A percentile compares a stretch with the other conserved stretches of the same genome.
These are phyloP conservation scores for Hygrocybe coccinea DNA, from an alignment of 768 basidiomycete genomes.

Conservation along the genomic window DNA sequence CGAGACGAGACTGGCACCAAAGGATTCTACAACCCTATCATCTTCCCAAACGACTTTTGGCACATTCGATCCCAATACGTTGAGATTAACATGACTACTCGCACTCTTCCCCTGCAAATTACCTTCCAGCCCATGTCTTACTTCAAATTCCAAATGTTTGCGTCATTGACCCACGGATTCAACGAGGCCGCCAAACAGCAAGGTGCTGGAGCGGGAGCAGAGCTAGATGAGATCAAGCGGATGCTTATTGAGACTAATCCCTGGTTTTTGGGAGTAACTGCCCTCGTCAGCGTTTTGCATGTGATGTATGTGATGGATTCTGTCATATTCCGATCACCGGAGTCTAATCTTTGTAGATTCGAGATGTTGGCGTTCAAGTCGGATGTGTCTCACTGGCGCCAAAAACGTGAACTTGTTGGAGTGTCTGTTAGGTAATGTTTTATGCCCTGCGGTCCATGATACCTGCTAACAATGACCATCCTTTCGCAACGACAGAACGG, in stretches of 20 bases:
- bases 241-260: slow-evolving; percentile 89
- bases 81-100: slow-evolving; percentile 82
- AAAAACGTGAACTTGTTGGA: slow-evolving; percentile 91
- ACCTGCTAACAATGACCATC: slow-evolving; percentile 1
- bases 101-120: slow-evolving; percentile 72
- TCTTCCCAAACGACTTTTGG: slow-evolving; percentile 97
- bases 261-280: slow-evolving; percentile 82
- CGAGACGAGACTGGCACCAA: slow-evolving; percentile 62
- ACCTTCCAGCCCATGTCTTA: slow-evolving; percentile 81
- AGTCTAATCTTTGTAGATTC: slow-evolving; percentile 47
- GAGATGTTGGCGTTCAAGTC: slow-evolving; percentile 95
- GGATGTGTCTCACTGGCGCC: slow-evolving; percentile 93
- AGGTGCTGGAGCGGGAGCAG: slow-evolving; percentile 54
- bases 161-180: slow-evolving; percentile 81
- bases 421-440: slow-evolving; percentile 78
- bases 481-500: slow-evolving; percentile 41
- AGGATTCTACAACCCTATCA: slow-evolving; percentile 78
- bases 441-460: neutral
- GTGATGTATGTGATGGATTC: slow-evolving; percentile 55
- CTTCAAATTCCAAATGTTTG: slow-evolving; percentile 83
- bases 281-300: slow-evolving; percentile 80
- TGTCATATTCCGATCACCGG: slow-evolving; percentile 2
- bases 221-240: slow-evolving; percentile 92
- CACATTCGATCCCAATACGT: slow-evolving; percentile 73
- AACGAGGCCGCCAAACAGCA: slow-evolving; percentile 80